Evolutionary conservation across 2,329 filamentous ascomycete genomes (phyloP).

Genomic region (Aspergillus arachidicola): DNA sequence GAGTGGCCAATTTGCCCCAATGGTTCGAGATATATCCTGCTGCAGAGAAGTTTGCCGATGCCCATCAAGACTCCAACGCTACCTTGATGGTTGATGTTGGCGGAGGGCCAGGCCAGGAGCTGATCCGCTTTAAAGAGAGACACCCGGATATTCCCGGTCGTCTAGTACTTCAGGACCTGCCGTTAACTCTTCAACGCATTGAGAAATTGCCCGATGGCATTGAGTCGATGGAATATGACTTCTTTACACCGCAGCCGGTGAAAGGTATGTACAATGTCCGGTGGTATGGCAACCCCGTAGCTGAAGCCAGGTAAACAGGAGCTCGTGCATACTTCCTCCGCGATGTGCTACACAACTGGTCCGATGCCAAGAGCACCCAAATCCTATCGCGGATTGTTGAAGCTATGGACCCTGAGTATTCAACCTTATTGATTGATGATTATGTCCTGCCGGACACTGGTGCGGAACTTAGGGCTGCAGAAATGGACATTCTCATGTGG

Average conservation of each 20-base stretch:
- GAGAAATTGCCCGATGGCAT: conserved; percentile 17
- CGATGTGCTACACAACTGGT: conserved; percentile 36
- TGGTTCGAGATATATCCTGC: conserved; percentile 24
- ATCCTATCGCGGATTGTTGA: conserved; percentile 29
- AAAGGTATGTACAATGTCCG: conserved; percentile 32
- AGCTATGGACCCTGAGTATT: conserved; percentile 41
- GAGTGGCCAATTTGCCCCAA: conserved; percentile 15
- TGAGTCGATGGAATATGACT: conserved; percentile 46
- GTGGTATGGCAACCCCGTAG: background rate
- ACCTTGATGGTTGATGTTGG: conserved; percentile 45
- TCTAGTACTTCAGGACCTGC: conserved; percentile 53
- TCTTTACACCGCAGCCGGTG: conserved; percentile 49
- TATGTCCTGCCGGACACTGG: conserved; percentile 40
- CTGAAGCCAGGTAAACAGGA: conserved; percentile 14
- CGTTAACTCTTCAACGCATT: conserved; percentile 34
- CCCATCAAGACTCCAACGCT: conserved; percentile 1
- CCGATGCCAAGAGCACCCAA: conserved; percentile 27
- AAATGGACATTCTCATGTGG: conserved; percentile 49
- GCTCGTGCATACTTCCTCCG: conserved; percentile 39
- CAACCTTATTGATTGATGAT: conserved; percentile 48
- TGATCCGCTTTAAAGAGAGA: conserved; percentile 37
- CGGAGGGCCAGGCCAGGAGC: conserved; percentile 44
- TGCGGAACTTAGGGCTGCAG: conserved; percentile 27
- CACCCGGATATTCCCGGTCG: conserved; percentile 42
- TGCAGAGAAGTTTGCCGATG: conserved; percentile 8